Evolutionary conservation across 163 green algal species (phyloP), one percentile per base, ranked within the genome.

Genomic region (Volvox carteri): DNA sequence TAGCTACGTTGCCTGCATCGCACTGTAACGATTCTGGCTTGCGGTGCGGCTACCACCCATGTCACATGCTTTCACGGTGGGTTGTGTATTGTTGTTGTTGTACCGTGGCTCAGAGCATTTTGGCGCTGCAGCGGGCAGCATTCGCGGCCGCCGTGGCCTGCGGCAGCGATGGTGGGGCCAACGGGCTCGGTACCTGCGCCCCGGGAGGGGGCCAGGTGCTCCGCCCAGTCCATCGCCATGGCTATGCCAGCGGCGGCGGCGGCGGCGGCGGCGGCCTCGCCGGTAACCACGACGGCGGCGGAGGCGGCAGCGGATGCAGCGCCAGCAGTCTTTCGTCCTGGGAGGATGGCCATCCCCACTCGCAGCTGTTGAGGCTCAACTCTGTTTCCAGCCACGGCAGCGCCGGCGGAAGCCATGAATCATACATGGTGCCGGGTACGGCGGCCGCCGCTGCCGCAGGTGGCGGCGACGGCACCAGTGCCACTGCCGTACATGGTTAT

Each of bases 291-390:
- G 19, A 58, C 16, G 68, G 68, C 14, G 44, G 30, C 46, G 18
- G 25, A 18, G 25, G 33, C 75, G 5, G 19, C 35, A 21, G 25
- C 37, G 77, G 8, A n/a, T 44, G 46, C 74, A 8, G 35, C n/a
- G 52, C 75, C 11, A 84, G 77, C 77, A 85, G 77, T 52, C 77
- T 50, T n/a, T 85, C 77, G 18, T 73, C 52, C 4, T 85, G 50
- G 77, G 77, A 85, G 7, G 77, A 85, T 23, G 52, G 77, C 54
- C 50, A 56, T 25, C 77, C 77, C 35, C 77, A 73, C 14, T 35
- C 54, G 77, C 77, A 85, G 35, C 33, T 85, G 35, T 37, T 85
- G 35, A 50, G 77, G 0, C 37, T 74, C 28, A 52, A 85, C 28
- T 85, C 77, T 18, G 52, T 74, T 37, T 85, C 77, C 52, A 85